phyloP scores from a whole-genome alignment of 2,329 filamentous ascomycete genomes.

The Arachnopeziza araneosa region DNA sequence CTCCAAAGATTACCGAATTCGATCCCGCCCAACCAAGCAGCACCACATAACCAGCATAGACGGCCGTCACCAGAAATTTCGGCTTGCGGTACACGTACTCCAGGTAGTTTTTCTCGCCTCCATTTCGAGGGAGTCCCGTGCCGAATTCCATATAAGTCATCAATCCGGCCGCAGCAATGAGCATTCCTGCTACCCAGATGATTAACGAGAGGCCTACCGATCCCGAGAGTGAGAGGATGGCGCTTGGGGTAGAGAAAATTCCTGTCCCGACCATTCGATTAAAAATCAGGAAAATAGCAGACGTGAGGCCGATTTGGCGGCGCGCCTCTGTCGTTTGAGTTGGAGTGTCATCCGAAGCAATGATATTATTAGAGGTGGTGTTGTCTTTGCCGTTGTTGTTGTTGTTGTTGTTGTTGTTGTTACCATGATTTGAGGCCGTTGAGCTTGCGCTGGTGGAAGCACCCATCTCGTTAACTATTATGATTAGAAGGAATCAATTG shows the following conservation, averaged over 20 bases:
- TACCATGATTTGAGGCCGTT: not conserved
- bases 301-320: conserved; percentile 50
- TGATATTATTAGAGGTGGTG: not conserved
- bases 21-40: conserved; percentile 60
- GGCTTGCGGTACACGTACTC: conserved; percentile 58
- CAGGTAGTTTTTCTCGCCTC: conserved; percentile 63
- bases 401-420: not conserved
- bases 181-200: conserved; percentile 57
- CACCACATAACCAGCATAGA: conserved; percentile 57
- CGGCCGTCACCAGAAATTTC: conserved; percentile 53
- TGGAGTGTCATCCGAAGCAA: not conserved
- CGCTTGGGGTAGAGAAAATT: conserved; percentile 58
- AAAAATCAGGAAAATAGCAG: conserved; percentile 54
- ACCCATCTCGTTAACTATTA: not conserved
- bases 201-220: conserved; percentile 58
- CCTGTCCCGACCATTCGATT: conserved; percentile 63
- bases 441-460: not conserved
- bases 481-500: not conserved
- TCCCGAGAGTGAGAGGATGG: conserved; percentile 51
- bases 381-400: not conserved
- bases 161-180: conserved; percentile 57
- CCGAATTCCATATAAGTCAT: conserved; percentile 64
- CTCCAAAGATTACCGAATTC: conserved; percentile 65
- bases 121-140: conserved; percentile 58
- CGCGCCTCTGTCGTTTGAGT: conserved; percentile 21